Evolutionary conservation across 1,139 yeast species (phyloP).

Genomic region (Pichia kudriavzevii): DNA sequence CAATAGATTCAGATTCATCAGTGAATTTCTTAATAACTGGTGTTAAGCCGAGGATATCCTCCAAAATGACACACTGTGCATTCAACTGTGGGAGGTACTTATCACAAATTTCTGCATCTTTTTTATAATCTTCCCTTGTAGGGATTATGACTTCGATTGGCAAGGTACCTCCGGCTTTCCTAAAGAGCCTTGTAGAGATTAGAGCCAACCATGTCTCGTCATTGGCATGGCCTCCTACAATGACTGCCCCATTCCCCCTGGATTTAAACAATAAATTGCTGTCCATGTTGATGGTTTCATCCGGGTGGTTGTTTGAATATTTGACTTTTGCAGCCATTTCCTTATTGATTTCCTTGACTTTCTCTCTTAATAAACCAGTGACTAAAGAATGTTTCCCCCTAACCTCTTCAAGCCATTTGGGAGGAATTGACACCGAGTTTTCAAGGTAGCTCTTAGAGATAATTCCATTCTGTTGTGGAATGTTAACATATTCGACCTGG

Average conservation of each 20-base stretch:
- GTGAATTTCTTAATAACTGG: neutral
- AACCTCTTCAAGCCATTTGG: conserved; percentile 8
- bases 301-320: neutral
- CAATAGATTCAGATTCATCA: conserved; percentile 1
- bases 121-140: conserved; percentile 38
- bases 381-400: conserved; percentile 5
- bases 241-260: conserved; percentile 54
- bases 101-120: conserved; percentile 37
- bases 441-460: conserved; percentile 3
- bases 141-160: conserved; percentile 62
- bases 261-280: no score
- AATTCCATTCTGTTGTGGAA: neutral
- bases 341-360: neutral
- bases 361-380: neutral
- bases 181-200: conserved; percentile 43
- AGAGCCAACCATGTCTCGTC: conserved; percentile 49
- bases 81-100: conserved; percentile 39
- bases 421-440: conserved; percentile 4
- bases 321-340: neutral
- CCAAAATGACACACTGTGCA: conserved; percentile 39
- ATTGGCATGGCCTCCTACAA: conserved; percentile 52
- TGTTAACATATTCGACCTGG: conserved; percentile 7
- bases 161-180: conserved; percentile 45
- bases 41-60: conserved; percentile 25
- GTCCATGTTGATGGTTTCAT: neutral